These are phyloP conservation scores for Aspergillus sp. DNA, from an alignment of 2,329 filamentous ascomycete genomes.

Conservation along the genomic window DNA sequence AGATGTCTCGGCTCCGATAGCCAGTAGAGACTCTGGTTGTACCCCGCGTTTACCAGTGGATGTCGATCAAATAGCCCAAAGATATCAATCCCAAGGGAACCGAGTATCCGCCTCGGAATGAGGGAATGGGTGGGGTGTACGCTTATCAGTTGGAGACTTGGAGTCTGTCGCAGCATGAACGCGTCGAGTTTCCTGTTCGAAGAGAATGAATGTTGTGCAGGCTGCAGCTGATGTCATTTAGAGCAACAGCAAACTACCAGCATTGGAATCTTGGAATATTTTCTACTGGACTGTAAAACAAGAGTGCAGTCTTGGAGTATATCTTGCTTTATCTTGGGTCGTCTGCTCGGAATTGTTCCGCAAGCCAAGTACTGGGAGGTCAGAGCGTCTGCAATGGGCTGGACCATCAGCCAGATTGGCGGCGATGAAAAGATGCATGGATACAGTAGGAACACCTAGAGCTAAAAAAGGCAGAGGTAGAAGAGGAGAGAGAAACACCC, in stretches of 20 bases:
- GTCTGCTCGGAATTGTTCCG: conserved; percentile 7
- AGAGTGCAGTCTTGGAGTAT: too few relatives aligned
- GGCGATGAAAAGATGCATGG: not conserved
- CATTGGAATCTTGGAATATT: too few relatives aligned
- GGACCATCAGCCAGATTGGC: not conserved
- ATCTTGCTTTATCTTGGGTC: not conserved
- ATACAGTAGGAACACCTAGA: not conserved
- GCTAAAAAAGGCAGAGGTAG: not conserved
- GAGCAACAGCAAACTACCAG: not conserved
- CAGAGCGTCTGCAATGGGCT: not conserved
- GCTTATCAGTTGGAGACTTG: conserved; percentile 4
- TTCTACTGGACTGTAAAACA: too few relatives aligned
- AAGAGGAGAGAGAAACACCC: not conserved
- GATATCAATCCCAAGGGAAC: not conserved
- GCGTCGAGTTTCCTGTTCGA: not conserved
- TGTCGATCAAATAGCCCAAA: not conserved
- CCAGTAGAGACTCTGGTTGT: too few relatives aligned
- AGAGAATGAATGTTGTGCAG: not conserved
- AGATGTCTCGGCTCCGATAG: too few relatives aligned
- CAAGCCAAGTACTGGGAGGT: not conserved
- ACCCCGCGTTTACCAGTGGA: too few relatives aligned
- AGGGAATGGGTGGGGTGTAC: not conserved
- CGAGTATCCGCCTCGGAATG: not conserved
- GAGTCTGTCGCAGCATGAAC: not conserved
- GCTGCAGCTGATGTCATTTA: not conserved